Conservation (phyloP, 106 monocot species). For the Gastrodia elata region DNA sequence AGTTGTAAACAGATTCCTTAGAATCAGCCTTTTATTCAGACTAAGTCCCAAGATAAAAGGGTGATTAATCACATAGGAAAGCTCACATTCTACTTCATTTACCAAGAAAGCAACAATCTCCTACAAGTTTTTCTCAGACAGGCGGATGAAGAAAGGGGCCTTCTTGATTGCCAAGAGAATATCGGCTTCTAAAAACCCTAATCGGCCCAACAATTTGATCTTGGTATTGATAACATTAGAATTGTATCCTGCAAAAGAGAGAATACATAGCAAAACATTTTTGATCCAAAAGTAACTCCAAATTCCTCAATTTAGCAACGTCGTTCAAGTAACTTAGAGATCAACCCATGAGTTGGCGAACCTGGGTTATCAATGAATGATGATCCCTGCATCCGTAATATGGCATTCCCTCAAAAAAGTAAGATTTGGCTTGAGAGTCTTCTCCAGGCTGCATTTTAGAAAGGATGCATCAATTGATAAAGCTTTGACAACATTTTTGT, state of each 20-base stretch:
- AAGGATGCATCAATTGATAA: not conserved
- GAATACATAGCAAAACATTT: not conserved
- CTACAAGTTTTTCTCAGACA: constrained; percentile 6
- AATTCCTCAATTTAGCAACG: constrained; percentile 2
- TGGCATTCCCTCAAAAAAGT: constrained; percentile 11
- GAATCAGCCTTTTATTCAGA: constrained; percentile 13
- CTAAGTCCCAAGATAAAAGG: constrained; percentile 3
- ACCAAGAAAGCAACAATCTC: constrained; percentile 3
- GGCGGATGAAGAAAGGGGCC: not conserved
- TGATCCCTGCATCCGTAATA: not conserved
- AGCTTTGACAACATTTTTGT: not conserved
- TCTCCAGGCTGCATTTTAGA: constrained; percentile 2
- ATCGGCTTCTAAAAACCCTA: constrained; percentile 4
- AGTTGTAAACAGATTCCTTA: not conserved
- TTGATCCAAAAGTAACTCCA: not conserved
- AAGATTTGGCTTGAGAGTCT: constrained; percentile 6
- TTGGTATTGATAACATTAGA: not conserved
- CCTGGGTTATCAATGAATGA: not conserved
- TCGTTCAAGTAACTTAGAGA: not conserved
- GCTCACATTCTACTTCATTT: not conserved
- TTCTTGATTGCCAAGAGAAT: not conserved
- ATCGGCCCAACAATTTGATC: not conserved
- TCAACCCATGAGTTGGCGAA: not conserved
- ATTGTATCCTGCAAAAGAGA: no score
- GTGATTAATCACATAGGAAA: not conserved